These are phyloP conservation scores for Fusarium sacchari DNA, from an alignment of 2,329 filamentous ascomycete species.

Conservation along the genomic window DNA sequence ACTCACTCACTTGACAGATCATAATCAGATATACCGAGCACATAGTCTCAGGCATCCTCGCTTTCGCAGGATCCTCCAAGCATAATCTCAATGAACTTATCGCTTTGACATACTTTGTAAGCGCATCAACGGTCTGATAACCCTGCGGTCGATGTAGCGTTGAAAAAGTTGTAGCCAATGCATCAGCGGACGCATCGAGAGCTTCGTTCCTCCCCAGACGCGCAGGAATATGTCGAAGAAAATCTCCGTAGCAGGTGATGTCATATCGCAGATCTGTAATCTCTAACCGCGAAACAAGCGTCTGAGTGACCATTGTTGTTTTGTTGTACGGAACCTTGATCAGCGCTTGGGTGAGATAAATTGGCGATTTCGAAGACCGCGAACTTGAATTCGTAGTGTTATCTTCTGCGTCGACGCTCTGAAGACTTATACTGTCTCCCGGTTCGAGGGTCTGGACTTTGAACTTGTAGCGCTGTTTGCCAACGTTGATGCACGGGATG, in stretches of 20 bases:
- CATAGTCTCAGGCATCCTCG: conserved; percentile 47
- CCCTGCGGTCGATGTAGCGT: conserved; percentile 32
- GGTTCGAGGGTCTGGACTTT: conserved; percentile 48
- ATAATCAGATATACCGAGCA: conserved; percentile 52
- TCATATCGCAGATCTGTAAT: conserved; percentile 58
- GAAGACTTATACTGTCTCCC: neutral
- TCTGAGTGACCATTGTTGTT: conserved; percentile 36
- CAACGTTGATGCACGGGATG: conserved; percentile 57
- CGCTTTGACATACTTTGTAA: conserved; percentile 47
- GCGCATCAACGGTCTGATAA: conserved; percentile 32
- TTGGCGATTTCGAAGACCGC: neutral
- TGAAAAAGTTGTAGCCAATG: conserved; percentile 43
- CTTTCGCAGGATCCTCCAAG: conserved; percentile 43
- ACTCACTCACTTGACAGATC: conserved; percentile 47
- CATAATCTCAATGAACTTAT: conserved; percentile 42
- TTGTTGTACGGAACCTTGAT: conserved; percentile 46
- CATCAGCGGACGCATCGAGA: conserved; percentile 53
- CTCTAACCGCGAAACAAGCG: conserved; percentile 47
- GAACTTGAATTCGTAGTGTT: neutral
- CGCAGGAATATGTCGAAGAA: conserved; percentile 56
- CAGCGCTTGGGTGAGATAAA: conserved; percentile 1
- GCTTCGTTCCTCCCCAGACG: conserved; percentile 58
- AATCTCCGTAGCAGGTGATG: conserved; percentile 57
- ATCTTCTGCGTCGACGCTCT: conserved; percentile 15
- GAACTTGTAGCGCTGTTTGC: conserved; percentile 61